Evolutionary conservation across 2,329 filamentous ascomycete genomes (phyloP), one percentile per base, ranked within the genome.

Genomic region (Atkinsonella texensis): DNA sequence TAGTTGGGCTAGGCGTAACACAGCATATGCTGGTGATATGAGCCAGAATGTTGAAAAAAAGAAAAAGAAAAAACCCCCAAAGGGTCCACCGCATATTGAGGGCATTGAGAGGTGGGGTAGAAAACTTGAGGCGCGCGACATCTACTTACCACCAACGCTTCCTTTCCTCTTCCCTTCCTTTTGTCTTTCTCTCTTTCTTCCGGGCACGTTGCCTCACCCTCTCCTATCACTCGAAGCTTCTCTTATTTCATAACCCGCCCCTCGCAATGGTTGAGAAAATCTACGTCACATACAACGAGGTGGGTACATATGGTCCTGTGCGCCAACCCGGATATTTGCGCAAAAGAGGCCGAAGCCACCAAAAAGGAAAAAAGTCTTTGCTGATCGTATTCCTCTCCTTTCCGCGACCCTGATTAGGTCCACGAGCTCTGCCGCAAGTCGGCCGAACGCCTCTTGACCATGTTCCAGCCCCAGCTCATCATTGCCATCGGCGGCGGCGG

Each of bases 401-500:
- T 28, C 7, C 28, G 28, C 28, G 28, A 8, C 28, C 28, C 4
- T 28, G 28, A 8, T 8, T 40, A 97, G 90, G 86, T 98, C 65
- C 93, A 98, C 81, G 95, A 95, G 73, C 81, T 97, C 66, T 98
- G 93, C 77, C 87, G 96, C 73, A 77, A 85, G 65, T 83, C 89
- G 17, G 93, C 90, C 40, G 77, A 81, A 57, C 75, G 76, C 61
- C 94, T 97, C 68, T 83, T 98, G 62, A 74, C 83, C 66, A 81
- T 87, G 15, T 89, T 95, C 77, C 79, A 89, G 67, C 93, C 93
- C 40, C 88, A 95, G 69, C 86, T 98, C 61, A 95, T 98, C 79
- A 95, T 98, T 69, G 93, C 93, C 66, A 97, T 97, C 68, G 93
- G 93, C 62, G 93, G 93, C 58, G 93, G 93, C 62, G 93, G 93